Conservation (phyloP, 2,329 filamentous ascomycete genomes). For the Stachybotrys chlorohalonatus region DNA sequence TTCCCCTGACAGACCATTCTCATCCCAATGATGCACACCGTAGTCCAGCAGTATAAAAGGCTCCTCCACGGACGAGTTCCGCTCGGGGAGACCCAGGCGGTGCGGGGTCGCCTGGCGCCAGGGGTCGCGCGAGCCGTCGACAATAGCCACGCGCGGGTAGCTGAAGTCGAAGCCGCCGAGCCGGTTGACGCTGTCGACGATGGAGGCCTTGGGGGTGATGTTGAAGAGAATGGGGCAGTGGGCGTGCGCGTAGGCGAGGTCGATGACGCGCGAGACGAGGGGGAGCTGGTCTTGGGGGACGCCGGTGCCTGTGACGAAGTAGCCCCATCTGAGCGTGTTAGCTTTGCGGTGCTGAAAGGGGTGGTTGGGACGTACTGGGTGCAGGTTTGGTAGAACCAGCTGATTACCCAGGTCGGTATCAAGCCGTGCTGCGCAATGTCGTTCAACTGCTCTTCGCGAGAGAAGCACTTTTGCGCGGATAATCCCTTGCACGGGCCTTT, state of each 20-base stretch:
- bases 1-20: constrained; percentile 50
- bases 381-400: constrained; percentile 47
- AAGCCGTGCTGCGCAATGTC: constrained; percentile 9
- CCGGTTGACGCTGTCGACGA: constrained; percentile 58
- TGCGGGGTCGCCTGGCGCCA: constrained; percentile 71
- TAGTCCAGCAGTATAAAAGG: constrained; percentile 65
- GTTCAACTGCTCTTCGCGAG: constrained; percentile 11
- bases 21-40: constrained; percentile 79
- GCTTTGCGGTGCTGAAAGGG: neutral
- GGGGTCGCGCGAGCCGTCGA: constrained; percentile 72
- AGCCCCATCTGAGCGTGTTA: constrained; percentile 57
- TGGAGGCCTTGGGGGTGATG: constrained; percentile 52
- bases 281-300: constrained; percentile 56
- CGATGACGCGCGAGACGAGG: constrained; percentile 61
- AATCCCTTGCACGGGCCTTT: constrained; percentile 12
- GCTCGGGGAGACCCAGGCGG: constrained; percentile 46
- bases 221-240: constrained; percentile 63
- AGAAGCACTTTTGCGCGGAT: constrained; percentile 20
- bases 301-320: constrained; percentile 63
- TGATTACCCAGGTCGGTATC: constrained; percentile 15
- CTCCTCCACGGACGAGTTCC: constrained; percentile 52
- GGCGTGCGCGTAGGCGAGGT: constrained; percentile 50
- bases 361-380: constrained; percentile 32
- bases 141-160: constrained; percentile 64
- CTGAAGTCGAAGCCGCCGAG: constrained; percentile 65